These are phyloP conservation scores for Ustulina deusta DNA, from an alignment of 2,329 filamentous ascomycete genomes.

Conservation along the genomic window DNA sequence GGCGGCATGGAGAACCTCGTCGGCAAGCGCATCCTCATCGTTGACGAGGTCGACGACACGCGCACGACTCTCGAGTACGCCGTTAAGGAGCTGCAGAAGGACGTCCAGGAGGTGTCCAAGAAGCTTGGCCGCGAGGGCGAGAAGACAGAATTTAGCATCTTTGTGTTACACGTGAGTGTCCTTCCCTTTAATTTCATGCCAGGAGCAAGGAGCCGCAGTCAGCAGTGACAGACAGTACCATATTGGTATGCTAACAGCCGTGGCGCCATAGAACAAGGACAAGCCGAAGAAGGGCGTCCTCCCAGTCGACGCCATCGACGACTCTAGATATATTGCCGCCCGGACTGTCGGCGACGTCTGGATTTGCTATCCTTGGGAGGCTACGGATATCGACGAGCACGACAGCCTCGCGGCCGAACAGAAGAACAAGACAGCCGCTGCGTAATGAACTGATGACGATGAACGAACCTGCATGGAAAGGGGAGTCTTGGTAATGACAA, in stretches of 20 bases:
- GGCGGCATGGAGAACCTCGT: conserved; percentile 81
- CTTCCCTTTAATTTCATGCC: neutral
- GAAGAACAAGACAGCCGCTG: conserved; percentile 48
- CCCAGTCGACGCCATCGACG: conserved; percentile 79
- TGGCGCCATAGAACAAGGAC: conserved; percentile 82
- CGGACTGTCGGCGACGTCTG: conserved; percentile 92
- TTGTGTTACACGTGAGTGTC: conserved; percentile 86
- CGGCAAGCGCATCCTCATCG: conserved; percentile 84
- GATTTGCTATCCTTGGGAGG: conserved; percentile 99
- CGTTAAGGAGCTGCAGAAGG: conserved; percentile 84
- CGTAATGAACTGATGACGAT: conserved; percentile 23
- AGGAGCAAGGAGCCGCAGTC: neutral
- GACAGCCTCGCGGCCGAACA: conserved; percentile 74
- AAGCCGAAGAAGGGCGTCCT: conserved; percentile 93
- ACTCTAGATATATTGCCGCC: conserved; percentile 84
- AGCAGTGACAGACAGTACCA: neutral
- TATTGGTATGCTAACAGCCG: conserved; percentile 19
- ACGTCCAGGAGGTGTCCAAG: conserved; percentile 84
- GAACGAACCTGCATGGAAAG: conserved; percentile 19
- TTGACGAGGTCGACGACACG: conserved; percentile 89
- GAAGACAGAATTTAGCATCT: conserved; percentile 91
- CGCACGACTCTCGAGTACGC: conserved; percentile 85
- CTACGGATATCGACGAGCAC: conserved; percentile 92
- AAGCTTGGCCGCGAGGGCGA: conserved; percentile 75
- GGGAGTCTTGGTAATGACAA: conserved; percentile 15